Evolutionary conservation across 2,329 filamentous ascomycete species (phyloP).

Genomic region (Sphaerulina vaccinii): DNA sequence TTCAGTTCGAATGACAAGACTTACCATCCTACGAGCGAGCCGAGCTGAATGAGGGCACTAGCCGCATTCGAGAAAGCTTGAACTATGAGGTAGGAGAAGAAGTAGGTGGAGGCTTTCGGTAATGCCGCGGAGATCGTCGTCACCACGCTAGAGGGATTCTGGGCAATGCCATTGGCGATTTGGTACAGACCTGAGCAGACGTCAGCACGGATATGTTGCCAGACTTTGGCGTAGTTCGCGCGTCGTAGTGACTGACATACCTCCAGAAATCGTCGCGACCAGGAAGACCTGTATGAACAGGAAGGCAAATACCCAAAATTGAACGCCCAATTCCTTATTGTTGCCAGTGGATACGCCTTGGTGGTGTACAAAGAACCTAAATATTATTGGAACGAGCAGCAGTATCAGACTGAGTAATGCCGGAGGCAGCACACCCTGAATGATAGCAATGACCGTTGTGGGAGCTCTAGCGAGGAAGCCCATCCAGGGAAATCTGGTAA

Average conservation of each 20-base stretch:
- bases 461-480: constrained; percentile 65
- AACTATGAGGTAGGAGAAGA: constrained; percentile 97
- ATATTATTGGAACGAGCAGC: constrained; percentile 74
- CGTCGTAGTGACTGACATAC: constrained; percentile 58
- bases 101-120: constrained; percentile 88
- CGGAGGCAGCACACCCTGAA: constrained; percentile 86
- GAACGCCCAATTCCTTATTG: constrained; percentile 76
- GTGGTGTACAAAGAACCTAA: constrained; percentile 68
- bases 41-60: constrained; percentile 80
- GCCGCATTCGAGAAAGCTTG: constrained; percentile 90
- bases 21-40: constrained; percentile 69
- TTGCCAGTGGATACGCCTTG: constrained; percentile 83
- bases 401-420: constrained; percentile 74
- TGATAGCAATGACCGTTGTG: constrained; percentile 59
- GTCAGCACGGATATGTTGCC: neutral
- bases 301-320: constrained; percentile 90
- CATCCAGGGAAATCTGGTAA: constrained; percentile 66
- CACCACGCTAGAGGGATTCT: constrained; percentile 67
- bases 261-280: constrained; percentile 81
- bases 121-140: constrained; percentile 72
- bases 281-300: constrained; percentile 93
- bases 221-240: neutral
- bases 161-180: constrained; percentile 54
- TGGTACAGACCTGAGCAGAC: neutral
- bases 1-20: neutral